These are phyloP conservation scores for Tardiomyces blankii DNA, from an alignment of 1,139 yeast genomes.

Conservation along the genomic window DNA sequence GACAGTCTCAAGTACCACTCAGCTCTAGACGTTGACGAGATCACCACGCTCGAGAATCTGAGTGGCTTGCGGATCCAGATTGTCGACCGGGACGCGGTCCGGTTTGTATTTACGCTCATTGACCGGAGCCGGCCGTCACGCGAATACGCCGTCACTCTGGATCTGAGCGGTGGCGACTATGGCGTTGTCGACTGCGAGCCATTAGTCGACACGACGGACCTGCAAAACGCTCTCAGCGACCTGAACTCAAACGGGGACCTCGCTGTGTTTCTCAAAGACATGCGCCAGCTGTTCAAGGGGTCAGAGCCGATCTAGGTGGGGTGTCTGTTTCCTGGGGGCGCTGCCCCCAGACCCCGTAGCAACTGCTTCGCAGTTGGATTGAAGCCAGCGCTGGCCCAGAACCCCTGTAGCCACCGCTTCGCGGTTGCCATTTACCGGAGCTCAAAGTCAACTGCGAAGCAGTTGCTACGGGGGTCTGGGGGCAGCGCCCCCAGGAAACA, in stretches of 20 bases:
- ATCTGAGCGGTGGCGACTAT: constrained; percentile 18
- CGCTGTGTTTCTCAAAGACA: not conserved
- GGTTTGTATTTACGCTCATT: constrained; percentile 19
- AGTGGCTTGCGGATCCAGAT: constrained; percentile 22
- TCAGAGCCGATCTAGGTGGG: not conserved
- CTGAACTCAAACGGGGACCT: not conserved
- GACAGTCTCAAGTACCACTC: constrained; percentile 16
- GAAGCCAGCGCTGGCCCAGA: too few species aligned
- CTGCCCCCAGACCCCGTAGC: too few species aligned
- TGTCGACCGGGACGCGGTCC: constrained; percentile 16
- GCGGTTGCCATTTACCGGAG: too few species aligned
- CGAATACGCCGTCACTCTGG: constrained; percentile 18
- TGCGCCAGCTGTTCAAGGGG: not conserved
- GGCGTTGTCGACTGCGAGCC: constrained; percentile 8
- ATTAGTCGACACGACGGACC: constrained; percentile 5
- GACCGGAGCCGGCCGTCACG: constrained; percentile 15
- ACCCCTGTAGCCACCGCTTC: too few species aligned
- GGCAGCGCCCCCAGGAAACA: too few species aligned
- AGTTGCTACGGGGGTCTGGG: too few species aligned
- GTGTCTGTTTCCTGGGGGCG: too few species aligned
- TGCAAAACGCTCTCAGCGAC: not conserved
- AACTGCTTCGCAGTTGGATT: too few species aligned
- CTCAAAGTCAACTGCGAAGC: too few species aligned
- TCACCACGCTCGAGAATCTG: constrained; percentile 20
- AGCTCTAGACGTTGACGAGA: constrained; percentile 19